Evolutionary conservation across 140 eudicot genomes (phyloP).

Genomic region (Ambrosia hybrid): DNA sequence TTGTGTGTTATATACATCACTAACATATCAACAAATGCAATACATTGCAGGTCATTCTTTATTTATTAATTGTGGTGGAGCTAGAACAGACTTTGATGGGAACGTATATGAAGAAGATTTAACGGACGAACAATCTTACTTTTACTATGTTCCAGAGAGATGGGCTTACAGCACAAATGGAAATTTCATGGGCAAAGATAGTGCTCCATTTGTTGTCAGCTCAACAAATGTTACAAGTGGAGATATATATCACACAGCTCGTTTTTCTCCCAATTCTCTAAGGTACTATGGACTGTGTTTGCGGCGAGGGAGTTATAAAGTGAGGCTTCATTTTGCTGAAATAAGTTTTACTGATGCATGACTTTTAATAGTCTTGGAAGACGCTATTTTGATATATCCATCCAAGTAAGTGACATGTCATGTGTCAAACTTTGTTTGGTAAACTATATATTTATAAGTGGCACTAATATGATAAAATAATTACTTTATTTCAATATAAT

Average conservation of each 20-base stretch:
- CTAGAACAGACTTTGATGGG: constrained; percentile 36
- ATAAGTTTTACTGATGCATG: constrained; percentile 50
- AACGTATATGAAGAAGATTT: constrained; percentile 56
- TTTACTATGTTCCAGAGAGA: constrained; percentile 31
- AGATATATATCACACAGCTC: constrained; percentile 58
- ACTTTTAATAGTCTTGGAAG: constrained; percentile 65
- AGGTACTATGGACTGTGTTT: constrained; percentile 77
- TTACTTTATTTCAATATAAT: too few species aligned
- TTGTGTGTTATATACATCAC: too few species aligned
- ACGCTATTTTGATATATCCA: constrained; percentile 74
- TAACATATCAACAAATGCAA: background rate
- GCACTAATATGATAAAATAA: too few species aligned
- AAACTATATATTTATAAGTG: too few species aligned
- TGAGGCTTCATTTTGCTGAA: constrained; percentile 92
- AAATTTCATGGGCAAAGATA: constrained; percentile 39
- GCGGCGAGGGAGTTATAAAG: constrained; percentile 62
- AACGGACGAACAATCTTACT: constrained; percentile 46
- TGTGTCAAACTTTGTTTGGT: constrained; percentile 3
- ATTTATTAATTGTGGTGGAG: constrained; percentile 82
- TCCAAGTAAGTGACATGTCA: constrained; percentile 61
- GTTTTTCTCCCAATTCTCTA: constrained; percentile 72
- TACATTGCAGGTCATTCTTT: constrained; percentile 55
- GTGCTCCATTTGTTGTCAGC: constrained; percentile 25
- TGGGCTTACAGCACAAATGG: constrained; percentile 90
- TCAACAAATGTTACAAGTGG: constrained; percentile 27